These are phyloP conservation scores for Leishmania guyanensis DNA, from an alignment of 208 protist genomes.

Conservation along the genomic window DNA sequence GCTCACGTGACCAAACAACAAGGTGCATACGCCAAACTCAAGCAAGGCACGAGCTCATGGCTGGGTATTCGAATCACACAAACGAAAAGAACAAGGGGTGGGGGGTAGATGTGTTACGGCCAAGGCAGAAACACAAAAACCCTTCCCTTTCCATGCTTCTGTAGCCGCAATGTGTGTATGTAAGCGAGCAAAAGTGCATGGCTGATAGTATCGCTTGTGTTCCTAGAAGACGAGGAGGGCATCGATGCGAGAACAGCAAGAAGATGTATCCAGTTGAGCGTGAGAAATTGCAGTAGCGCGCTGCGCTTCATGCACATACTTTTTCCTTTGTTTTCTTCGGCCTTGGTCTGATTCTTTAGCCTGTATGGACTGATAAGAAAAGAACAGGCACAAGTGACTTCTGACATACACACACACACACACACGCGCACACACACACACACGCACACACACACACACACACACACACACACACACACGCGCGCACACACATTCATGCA, in stretches of 20 bases:
- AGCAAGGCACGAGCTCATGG: background rate
- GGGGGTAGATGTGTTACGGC: background rate
- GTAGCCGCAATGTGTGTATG: background rate
- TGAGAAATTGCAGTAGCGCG: background rate
- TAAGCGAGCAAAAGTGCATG: too few species aligned
- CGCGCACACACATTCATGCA: background rate
- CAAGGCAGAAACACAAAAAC: background rate
- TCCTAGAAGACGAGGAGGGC: background rate
- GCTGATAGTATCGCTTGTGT: background rate
- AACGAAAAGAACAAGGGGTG: background rate
- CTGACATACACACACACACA: background rate
- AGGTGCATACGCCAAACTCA: background rate
- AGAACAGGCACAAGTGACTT: too few species aligned
- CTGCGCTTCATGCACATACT: too few species aligned
- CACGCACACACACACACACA: background rate
- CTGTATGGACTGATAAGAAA: background rate
- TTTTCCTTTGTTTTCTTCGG: background rate
- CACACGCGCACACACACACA: too few species aligned
- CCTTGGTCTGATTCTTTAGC: background rate
- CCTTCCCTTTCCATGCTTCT: background rate
- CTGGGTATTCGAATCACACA: background rate
- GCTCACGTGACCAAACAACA: too few species aligned
- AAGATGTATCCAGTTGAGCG: background rate
- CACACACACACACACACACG: background rate
- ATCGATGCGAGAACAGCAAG: background rate